A percentile compares a stretch with the other conserved stretches of the same genome.
These are phyloP conservation scores for Fraxinus dipetala DNA, from an alignment of 305 asterid genomes.

Conservation along the genomic window DNA sequence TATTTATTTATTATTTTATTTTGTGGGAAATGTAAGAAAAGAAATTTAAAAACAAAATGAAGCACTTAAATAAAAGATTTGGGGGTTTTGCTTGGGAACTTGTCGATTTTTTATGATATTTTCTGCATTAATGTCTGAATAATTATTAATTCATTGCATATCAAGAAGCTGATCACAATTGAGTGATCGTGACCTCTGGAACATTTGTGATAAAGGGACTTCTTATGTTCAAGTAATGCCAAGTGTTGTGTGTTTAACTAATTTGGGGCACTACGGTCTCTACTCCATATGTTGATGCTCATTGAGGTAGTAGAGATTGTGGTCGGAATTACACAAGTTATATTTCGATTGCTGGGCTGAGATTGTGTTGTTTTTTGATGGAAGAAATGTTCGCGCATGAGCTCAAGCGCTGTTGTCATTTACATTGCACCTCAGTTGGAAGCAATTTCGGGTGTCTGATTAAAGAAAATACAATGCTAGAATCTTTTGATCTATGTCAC, in stretches of 20 bases:
- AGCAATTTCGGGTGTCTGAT: not conserved
- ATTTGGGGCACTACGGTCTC: not conserved
- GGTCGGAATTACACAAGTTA: not conserved
- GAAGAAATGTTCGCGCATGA: not conserved
- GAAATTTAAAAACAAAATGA: not conserved
- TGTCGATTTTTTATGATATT: conserved; percentile 15
- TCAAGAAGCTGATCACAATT: not conserved
- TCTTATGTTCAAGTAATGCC: not conserved
- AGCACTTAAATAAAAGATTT: not conserved
- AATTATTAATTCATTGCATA: not conserved
- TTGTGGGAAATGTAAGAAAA: not conserved
- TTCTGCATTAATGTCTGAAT: not conserved
- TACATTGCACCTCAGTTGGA: conserved; percentile 4
- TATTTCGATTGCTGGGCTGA: not conserved
- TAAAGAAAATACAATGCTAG: conserved; percentile 2
- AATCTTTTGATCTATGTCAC: not conserved
- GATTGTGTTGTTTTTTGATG: not conserved
- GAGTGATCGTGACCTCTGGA: not conserved
- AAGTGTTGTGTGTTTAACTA: not conserved
- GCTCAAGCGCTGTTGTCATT: not conserved
- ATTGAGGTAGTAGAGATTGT: not conserved
- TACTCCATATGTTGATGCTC: not conserved
- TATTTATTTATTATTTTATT: not conserved
- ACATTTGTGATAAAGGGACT: not conserved
- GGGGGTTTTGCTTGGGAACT: conserved; percentile 9